Evolutionary conservation across 2,329 filamentous ascomycete genomes (phyloP), one percentile per base, ranked within the genome.

Genomic region (Neopestalotiopsis rosae): DNA sequence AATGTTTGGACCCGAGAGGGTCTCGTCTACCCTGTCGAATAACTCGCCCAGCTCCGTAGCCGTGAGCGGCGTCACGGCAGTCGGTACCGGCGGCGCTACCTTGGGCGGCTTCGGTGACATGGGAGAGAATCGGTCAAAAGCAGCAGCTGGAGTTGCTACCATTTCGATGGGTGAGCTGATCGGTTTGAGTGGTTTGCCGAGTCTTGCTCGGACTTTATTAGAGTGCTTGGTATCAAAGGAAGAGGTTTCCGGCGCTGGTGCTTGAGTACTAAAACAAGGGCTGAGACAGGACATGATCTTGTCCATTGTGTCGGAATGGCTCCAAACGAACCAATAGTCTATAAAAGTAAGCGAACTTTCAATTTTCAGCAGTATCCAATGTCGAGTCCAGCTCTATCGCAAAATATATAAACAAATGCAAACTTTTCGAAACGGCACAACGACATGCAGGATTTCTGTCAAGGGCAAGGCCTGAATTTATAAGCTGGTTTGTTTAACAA

Each of bases 11-110:
- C 85, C 52, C 2, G 74, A 71, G 24, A 88, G 79, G 4, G 79
- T 75, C 0, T 65, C 62, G 68, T 82, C 79, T 57, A 88, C 72
- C n/a, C 75, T 73, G 30, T 74, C 71, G 71, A 86, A 80, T 34
- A 86, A 73, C 61, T 82, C 77, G 13, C 67, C 69, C 9, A 86
- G 76, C 61, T 75, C 75, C n/a, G 69, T 68, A 1, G 64, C 71
- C 42, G 67, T 72, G 72, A 83, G 79, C n/a, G 45, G 61, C 2
- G 70, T 32, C 2, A 69, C 74, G 4, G 38, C 62, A 49, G 38
- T 5, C 20, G 20, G 34, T 2, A n/a, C 63, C 14, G 63, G 30
- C 10, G n/a, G 17, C 13, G 17, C 14, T 20, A 30, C 17, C 24
- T 17, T 65, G 2, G 45, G 20, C 20, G 45, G 20, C 10, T 17